Evolutionary conservation across 345 rosid genomes (phyloP), one percentile per base, ranked within the genome.

Genomic region (Linum tenue): DNA sequence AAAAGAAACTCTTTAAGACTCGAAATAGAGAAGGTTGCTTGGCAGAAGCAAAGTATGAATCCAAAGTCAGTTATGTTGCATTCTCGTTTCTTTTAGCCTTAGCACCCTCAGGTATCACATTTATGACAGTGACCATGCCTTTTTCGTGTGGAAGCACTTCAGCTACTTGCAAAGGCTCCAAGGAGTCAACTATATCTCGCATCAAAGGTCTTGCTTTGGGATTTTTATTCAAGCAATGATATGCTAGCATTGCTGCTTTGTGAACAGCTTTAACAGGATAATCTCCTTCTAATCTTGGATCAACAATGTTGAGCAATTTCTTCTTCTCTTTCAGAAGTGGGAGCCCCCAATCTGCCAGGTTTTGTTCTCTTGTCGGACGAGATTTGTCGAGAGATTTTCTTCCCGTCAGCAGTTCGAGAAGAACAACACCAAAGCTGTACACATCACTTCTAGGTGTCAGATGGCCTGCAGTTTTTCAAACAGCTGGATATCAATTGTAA

Each of bases 141-240:
- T 82, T 78, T 39, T 73, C 80, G 4, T 65, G 64, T 39, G 74
- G 65, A 44, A 57, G 79, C 16, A 78, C 81, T 61, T 82, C 89
- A 0, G 74, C 62, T 9, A 73, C 82, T 73, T 90, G 97, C 75
- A 90, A 79, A 39, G 97, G 99, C 80, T 94, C 99, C 83, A 88
- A 73, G 15, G 99, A 85, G 70, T 88, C 97, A 1, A 94, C 97
- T 42, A 94, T 85, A 67, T 94, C 97, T 55, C 97, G 82, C 99
- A 94, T 94, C n/a, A 94, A 77, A 69, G 99, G 99, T 75, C 99
- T 74, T 9, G 97, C 99, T 79, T 90, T 94, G 0, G 97, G 97
- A 63, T 94, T 88, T 42, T 87, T 67, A 79, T 88, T 88, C 75
- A 94, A 58, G 95, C 99, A 94, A 71, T 94, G 99, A 73, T 84